Evolutionary conservation across 306 rosid species (phyloP).

Genomic region (Trifolium fragiferum): DNA sequence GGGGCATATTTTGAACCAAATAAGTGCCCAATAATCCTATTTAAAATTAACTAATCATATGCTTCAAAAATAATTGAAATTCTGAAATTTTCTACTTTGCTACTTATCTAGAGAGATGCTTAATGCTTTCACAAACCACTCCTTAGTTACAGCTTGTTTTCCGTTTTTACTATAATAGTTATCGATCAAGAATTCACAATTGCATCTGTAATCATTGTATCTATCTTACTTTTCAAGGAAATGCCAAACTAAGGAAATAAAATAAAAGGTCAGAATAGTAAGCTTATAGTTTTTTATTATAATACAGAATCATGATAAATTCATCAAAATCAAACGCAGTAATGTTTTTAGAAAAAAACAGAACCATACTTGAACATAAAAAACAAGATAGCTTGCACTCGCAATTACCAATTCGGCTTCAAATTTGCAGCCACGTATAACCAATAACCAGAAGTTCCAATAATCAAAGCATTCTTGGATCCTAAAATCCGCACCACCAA

Average conservation of each 20-base stretch:
- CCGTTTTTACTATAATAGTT: too few species aligned
- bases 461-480: conserved; percentile 77
- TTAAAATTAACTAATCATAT: background rate
- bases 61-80: background rate
- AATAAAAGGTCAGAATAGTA: background rate
- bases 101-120: too few species aligned
- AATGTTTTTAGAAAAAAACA: background rate
- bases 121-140: background rate
- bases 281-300: background rate
- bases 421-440: conserved; percentile 87
- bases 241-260: background rate
- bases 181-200: background rate
- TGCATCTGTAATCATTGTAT: background rate
- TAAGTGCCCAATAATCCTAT: background rate
- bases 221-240: background rate
- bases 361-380: background rate
- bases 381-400: background rate
- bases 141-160: background rate
- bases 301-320: background rate
- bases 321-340: background rate
- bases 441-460: conserved; percentile 90
- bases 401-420: conserved; percentile 74
- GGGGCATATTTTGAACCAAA: conserved; percentile 22
- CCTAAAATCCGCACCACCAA: conserved; percentile 77
- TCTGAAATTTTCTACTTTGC: background rate